These are phyloP conservation scores for Russula sp. DNA, from an alignment of 768 basidiomycete species.

Conservation along the genomic window DNA sequence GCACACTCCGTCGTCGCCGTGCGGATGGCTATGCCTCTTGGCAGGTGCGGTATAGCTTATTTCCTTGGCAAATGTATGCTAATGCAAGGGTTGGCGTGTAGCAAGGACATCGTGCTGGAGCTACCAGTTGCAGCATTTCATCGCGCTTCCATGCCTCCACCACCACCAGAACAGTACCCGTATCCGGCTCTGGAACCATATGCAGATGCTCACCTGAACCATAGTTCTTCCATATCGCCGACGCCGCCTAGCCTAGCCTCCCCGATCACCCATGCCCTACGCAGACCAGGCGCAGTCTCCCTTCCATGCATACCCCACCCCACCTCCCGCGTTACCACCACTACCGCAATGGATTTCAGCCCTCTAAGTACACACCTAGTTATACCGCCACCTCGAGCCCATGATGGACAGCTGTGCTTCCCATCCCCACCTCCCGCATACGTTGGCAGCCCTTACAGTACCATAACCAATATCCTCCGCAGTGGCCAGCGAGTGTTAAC, in stretches of 20 bases:
- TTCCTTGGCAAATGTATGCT: not conserved
- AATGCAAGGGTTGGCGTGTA: constrained; percentile 29
- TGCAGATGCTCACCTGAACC: not conserved
- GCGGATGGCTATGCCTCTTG: constrained; percentile 63
- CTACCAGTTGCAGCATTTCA: constrained; percentile 63
- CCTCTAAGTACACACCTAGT: constrained; percentile 26
- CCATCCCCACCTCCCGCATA: constrained; percentile 22
- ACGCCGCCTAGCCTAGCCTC: constrained; percentile 5
- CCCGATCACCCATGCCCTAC: constrained; percentile 24
- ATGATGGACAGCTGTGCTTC: constrained; percentile 31
- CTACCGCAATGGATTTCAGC: constrained; percentile 39
- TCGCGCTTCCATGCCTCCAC: constrained; percentile 50
- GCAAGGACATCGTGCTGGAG: constrained; percentile 63
- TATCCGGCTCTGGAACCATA: constrained; percentile 6
- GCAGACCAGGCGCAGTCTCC: constrained; percentile 27
- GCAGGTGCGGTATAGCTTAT: constrained; percentile 42
- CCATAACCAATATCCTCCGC: constrained; percentile 34
- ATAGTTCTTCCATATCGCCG: constrained; percentile 26
- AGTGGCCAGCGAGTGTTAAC: constrained; percentile 48
- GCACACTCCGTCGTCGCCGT: constrained; percentile 40
- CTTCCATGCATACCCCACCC: constrained; percentile 33
- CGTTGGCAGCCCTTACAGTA: constrained; percentile 18
- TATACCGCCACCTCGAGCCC: constrained; percentile 27
- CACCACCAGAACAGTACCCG: constrained; percentile 24
- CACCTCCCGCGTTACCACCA: constrained; percentile 18